Evolutionary conservation across 305 asterid genomes (phyloP).

Genomic region (Fraxinus paxiana): DNA sequence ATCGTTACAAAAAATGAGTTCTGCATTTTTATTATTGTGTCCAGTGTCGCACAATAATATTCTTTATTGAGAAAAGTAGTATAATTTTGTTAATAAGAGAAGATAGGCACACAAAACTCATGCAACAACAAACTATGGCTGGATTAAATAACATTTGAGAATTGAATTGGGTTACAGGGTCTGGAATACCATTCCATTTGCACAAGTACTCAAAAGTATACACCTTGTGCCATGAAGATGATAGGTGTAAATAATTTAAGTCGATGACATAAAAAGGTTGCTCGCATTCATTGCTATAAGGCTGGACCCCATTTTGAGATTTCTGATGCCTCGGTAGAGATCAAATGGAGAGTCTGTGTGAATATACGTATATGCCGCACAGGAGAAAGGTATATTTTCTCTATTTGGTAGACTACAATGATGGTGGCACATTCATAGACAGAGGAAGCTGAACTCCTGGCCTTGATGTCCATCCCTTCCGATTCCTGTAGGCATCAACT

Average conservation of each 20-base stretch:
- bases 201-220: not conserved
- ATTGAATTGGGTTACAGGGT: not conserved
- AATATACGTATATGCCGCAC: not conserved
- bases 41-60: not conserved
- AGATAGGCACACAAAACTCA: not conserved
- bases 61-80: not conserved
- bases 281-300: not conserved
- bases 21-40: not conserved
- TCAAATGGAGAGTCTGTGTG: not conserved
- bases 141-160: not conserved
- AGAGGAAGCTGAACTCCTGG: conserved; percentile 68
- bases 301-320: not conserved
- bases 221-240: not conserved
- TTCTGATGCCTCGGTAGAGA: not conserved
- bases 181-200: not conserved
- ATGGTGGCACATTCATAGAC: conserved; percentile 31
- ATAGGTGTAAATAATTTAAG: not conserved
- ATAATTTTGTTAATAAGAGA: not conserved
- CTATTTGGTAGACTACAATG: conserved; percentile 17
- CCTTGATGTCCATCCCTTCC: conserved; percentile 83
- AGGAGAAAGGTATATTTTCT: not conserved
- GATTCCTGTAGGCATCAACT: conserved; percentile 71
- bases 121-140: not conserved
- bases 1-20: not conserved
- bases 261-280: not conserved